Conservation (phyloP, 2,329 filamentous ascomycete species). For the Colletotrichum tabaci region DNA sequence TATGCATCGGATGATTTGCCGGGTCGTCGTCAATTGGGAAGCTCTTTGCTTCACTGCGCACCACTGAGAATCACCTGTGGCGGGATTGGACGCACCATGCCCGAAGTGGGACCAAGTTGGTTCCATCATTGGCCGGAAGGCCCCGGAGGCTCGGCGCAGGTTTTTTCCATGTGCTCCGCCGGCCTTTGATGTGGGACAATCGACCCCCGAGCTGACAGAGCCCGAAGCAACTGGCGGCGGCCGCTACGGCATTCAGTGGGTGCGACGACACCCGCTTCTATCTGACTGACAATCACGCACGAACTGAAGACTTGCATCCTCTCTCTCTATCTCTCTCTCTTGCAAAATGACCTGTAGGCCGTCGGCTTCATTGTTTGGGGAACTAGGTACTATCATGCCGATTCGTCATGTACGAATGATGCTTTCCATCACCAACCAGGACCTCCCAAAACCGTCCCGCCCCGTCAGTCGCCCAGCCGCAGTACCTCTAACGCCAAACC, state of each 20-base stretch:
- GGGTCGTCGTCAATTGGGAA: conserved; percentile 13
- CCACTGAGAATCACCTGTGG: conserved; percentile 34
- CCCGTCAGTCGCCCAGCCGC: conserved; percentile 31
- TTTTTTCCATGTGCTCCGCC: conserved; percentile 39
- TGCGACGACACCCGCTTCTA: not conserved
- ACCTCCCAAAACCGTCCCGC: conserved; percentile 18
- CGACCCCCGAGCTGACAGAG: conserved; percentile 32
- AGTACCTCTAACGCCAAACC: conserved; percentile 39
- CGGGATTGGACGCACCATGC: conserved; percentile 28
- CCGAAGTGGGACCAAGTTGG: not conserved
- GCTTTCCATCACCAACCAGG: conserved; percentile 18
- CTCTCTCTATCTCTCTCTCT: not conserved
- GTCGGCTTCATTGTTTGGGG: conserved; percentile 17
- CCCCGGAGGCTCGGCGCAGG: conserved; percentile 32
- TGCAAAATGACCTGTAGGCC: not conserved
- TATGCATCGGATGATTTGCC: conserved; percentile 24
- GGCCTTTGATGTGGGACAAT: conserved; percentile 27
- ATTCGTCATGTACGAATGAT: conserved; percentile 35
- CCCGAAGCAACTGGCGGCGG: conserved; percentile 7
- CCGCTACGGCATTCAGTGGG: not conserved
- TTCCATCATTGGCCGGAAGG: conserved; percentile 3
- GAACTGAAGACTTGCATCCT: not conserved
- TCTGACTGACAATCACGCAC: not conserved
- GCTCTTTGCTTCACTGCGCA: conserved; percentile 9
- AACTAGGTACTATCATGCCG: conserved; percentile 33